phyloP scores from a whole-genome alignment of 1,139 yeast genomes.

The Kodamaea derodonti region DNA sequence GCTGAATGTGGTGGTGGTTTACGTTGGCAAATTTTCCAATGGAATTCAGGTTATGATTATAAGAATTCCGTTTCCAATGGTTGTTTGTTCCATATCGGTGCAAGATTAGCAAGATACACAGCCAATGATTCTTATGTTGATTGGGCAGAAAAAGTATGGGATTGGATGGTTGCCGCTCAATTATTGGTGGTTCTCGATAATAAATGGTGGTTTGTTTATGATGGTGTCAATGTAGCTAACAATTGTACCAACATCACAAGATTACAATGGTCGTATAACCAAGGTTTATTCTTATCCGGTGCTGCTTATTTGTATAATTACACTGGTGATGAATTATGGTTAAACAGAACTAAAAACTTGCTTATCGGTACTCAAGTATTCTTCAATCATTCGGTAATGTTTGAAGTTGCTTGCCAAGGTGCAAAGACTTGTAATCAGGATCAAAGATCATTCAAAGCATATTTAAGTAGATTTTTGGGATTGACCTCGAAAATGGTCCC shows the following conservation, averaged over 20 bases:
- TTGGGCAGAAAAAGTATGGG: constrained; percentile 64
- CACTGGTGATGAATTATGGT: constrained; percentile 60
- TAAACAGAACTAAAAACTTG: constrained; percentile 45
- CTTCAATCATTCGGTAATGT: constrained; percentile 47
- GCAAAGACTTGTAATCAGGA: constrained; percentile 60
- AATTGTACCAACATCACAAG: constrained; percentile 55
- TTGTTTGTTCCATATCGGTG: constrained; percentile 71
- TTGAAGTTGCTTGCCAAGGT: constrained; percentile 62
- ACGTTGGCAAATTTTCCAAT: constrained; percentile 80
- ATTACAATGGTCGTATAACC: constrained; percentile 74
- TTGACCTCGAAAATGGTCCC: constrained; percentile 58
- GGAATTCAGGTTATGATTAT: constrained; percentile 75
- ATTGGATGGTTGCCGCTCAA: constrained; percentile 59
- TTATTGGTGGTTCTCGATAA: constrained; percentile 32
- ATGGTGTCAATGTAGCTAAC: constrained; percentile 61
- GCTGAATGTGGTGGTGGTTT: constrained; percentile 68
- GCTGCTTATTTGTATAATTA: constrained; percentile 66
- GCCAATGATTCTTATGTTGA: constrained; percentile 58
- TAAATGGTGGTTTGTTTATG: constrained; percentile 45
- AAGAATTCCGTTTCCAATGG: constrained; percentile 80
- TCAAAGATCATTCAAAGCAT: constrained; percentile 75
- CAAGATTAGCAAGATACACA: constrained; percentile 73
- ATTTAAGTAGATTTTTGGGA: constrained; percentile 65
- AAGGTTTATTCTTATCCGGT: constrained; percentile 72
- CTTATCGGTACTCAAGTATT: constrained; percentile 51